Evolutionary conservation across 169 alveolate genomes (phyloP), one percentile per base, ranked within the genome.

Genomic region (Plasmodium blacklocki): DNA sequence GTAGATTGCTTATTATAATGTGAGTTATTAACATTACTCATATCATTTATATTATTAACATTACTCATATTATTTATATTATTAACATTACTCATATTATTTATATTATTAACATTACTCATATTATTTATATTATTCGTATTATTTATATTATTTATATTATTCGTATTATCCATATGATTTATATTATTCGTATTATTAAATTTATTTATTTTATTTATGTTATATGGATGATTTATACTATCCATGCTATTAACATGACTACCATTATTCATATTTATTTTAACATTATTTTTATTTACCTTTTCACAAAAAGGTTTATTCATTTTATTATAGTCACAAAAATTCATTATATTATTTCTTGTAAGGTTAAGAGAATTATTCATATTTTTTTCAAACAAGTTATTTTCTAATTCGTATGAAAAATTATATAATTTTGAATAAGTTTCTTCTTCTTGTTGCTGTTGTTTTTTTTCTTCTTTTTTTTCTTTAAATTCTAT

Each of bases 291-390:
- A n/a, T 50, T 23, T 19, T 74, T 74, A 18, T 47, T 47, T 32
- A 29, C 15, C 18, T 7, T 26, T 26, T 74, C 88, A 49, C 9
- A 19, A 60, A 60, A 39, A 11, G 60, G 47, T 54, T 64, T 74
- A n/a, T 60, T 60, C 64, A 39, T 15, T 67, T 43, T 62, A 8
- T 66, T 75, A 26, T 67, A 52, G 18, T 43, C 72, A 15, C 88
- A 60, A 8, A 43, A 52, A 32, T 75, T 45, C 62, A 45, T 45
- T 45, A 62, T 75, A 8, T 75, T 74, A 54, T 75, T 75, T 9
- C 60, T 59, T 14, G 67, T 75, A 29, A 75, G 63, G 21, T 45
- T 75, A 5, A 63, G 63, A 18, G 88, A 75, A 47, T 75, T 47
- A 21, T 75, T 75, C 26, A 75, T 12, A 47, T 50, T 75, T 15